A percentile compares a stretch with the other conserved stretches of the same genome.
These are phyloP conservation scores for Nemania abortiva DNA, from an alignment of 2,329 filamentous ascomycete genomes.

Conservation along the genomic window DNA sequence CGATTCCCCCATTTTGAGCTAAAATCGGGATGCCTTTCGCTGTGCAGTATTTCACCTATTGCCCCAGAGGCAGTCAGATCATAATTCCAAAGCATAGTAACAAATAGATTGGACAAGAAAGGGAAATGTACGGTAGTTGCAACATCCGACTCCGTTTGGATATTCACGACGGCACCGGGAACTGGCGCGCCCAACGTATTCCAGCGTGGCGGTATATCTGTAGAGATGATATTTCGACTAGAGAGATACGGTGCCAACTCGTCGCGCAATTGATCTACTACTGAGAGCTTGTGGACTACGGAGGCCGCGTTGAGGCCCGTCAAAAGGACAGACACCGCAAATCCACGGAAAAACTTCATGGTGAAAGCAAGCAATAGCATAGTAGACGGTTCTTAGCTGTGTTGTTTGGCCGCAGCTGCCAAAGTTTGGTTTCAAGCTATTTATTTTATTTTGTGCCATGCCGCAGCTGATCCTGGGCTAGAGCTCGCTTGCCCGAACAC, in stretches of 20 bases:
- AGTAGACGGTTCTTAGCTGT: too few species aligned
- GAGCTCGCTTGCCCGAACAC: too few species aligned
- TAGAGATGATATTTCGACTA: not conserved
- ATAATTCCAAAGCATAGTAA: not conserved
- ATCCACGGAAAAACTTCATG: too few species aligned
- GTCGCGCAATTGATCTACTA: not conserved
- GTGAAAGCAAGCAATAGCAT: too few species aligned
- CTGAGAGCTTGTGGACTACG: not conserved
- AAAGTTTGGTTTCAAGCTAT: too few species aligned
- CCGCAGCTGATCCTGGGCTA: too few species aligned
- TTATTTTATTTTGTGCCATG: too few species aligned
- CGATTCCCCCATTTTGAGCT: constrained; percentile 34
- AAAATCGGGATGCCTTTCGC: constrained; percentile 31
- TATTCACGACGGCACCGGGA: constrained; percentile 39
- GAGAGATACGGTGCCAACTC: constrained; percentile 21
- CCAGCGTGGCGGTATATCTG: constrained; percentile 35
- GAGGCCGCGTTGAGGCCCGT: too few species aligned
- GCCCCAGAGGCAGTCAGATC: not conserved
- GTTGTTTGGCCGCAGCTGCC: too few species aligned
- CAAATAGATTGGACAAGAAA: not conserved
- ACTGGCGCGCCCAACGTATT: constrained; percentile 38
- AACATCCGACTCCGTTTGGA: constrained; percentile 38
- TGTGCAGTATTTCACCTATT: constrained; percentile 32
- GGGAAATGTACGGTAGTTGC: constrained; percentile 28
- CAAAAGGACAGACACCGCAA: too few species aligned